Conservation (phyloP, 2,329 filamentous ascomycete species). For the Dactylellina sp. region DNA sequence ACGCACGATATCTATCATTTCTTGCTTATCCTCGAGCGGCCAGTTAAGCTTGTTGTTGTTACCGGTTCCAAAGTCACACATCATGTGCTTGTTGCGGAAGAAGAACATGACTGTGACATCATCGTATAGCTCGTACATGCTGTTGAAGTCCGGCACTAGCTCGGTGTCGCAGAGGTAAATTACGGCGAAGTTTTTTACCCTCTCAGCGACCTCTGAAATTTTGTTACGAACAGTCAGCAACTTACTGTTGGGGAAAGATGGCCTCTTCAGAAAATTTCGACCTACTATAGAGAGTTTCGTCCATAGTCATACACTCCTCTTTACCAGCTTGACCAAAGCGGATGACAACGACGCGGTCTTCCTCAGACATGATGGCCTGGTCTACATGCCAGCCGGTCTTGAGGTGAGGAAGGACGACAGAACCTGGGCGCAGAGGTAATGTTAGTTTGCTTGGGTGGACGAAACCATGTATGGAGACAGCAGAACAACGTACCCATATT, state of each 20-base stretch:
- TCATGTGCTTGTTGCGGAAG: slow-evolving; percentile 98
- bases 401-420: slow-evolving; percentile 90
- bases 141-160: slow-evolving; percentile 90
- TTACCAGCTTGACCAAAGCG: slow-evolving; percentile 91
- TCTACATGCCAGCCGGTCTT: slow-evolving; percentile 97
- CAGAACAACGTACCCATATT: slow-evolving; percentile 3
- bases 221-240: background rate
- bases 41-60: slow-evolving; percentile 99
- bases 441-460: too few species aligned
- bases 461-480: background rate
- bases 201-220: slow-evolving; percentile 77
- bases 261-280: background rate
- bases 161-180: slow-evolving; percentile 96
- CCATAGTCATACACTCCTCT: slow-evolving; percentile 81
- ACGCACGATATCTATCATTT: slow-evolving; percentile 85
- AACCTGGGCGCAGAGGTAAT: slow-evolving; percentile 70
- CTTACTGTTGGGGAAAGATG: background rate
- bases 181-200: slow-evolving; percentile 90
- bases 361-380: slow-evolving; percentile 90
- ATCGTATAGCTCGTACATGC: slow-evolving; percentile 88
- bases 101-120: slow-evolving; percentile 97
- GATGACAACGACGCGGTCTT: slow-evolving; percentile 92
- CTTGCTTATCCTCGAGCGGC: slow-evolving; percentile 97
- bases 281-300: slow-evolving; percentile 88
- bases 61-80: slow-evolving; percentile 96